These are phyloP conservation scores for Delonix regia DNA, from an alignment of 306 rosid genomes.

Conservation along the genomic window DNA sequence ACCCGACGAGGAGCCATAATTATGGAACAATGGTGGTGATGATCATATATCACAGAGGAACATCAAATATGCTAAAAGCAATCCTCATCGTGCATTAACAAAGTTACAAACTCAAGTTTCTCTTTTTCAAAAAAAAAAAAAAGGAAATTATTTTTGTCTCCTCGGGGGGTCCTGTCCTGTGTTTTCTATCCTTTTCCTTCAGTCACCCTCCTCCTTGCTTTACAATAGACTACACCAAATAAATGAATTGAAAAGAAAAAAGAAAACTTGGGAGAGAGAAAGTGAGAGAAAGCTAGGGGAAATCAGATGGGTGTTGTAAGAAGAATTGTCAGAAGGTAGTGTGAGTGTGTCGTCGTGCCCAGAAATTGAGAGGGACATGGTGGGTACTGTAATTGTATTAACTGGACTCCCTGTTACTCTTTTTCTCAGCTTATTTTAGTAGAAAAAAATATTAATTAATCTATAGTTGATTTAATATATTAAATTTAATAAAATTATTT, in stretches of 20 bases:
- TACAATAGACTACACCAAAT: constrained; percentile 28
- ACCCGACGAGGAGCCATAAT: constrained; percentile 45
- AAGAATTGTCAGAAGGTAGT: constrained; percentile 48
- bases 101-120: background rate
- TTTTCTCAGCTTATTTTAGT: background rate
- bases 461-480: no score
- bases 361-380: constrained; percentile 40
- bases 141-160: background rate
- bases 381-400: background rate
- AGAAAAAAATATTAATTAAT: no score
- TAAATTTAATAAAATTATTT: no score
- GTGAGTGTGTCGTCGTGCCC: constrained; percentile 24
- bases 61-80: constrained; percentile 23
- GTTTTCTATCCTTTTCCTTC: constrained; percentile 23
- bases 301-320: constrained; percentile 40
- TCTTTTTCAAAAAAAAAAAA: background rate
- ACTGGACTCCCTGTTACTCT: background rate
- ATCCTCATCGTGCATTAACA: background rate
- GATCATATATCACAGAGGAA: constrained; percentile 8
- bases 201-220: constrained; percentile 37
- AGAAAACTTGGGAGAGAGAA: background rate
- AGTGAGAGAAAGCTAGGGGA: constrained; percentile 26
- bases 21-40: constrained; percentile 14
- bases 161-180: constrained; percentile 2
- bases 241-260: background rate